These are phyloP conservation scores for Austropuccinia psidii DNA, from an alignment of 1,284 basidiomycete genomes.

Conservation along the genomic window DNA sequence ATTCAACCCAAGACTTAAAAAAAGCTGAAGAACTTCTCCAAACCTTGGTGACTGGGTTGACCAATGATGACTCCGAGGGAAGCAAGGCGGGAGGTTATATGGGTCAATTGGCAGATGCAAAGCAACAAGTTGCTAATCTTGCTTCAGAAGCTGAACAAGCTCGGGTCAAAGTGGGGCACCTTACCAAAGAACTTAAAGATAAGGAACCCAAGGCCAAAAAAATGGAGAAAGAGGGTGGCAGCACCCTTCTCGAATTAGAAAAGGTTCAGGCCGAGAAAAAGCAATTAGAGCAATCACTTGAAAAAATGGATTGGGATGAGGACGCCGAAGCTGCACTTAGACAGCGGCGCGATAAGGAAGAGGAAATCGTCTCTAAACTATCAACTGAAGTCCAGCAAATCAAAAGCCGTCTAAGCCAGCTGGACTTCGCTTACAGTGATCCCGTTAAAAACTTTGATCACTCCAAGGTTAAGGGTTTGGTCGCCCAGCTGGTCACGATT, in stretches of 20 bases:
- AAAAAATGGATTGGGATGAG: slow-evolving; percentile 67
- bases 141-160: slow-evolving; percentile 78
- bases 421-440: slow-evolving; percentile 76
- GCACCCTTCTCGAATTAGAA: slow-evolving; percentile 60
- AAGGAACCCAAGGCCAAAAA: slow-evolving; percentile 74
- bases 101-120: slow-evolving; percentile 88
- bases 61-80: slow-evolving; percentile 55
- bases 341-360: slow-evolving; percentile 56
- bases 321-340: slow-evolving; percentile 66
- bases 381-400: slow-evolving; percentile 59
- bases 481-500: slow-evolving; percentile 60
- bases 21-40: slow-evolving; percentile 90
- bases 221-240: slow-evolving; percentile 74
- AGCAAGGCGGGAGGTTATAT: slow-evolving; percentile 77
- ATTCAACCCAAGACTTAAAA: slow-evolving; percentile 59
- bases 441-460: slow-evolving; percentile 78
- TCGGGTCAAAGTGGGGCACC: slow-evolving; percentile 67
- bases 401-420: slow-evolving; percentile 58
- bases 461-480: slow-evolving; percentile 70
- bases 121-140: slow-evolving; percentile 65
- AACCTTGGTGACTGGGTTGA: slow-evolving; percentile 84
- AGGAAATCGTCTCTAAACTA: slow-evolving; percentile 56
- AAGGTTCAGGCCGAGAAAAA: slow-evolving; percentile 59
- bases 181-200: slow-evolving; percentile 68
- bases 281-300: slow-evolving; percentile 55